A percentile compares a stretch with the other conserved stretches of the same genome.
phyloP scores from a whole-genome alignment of 331 rosid species.

The Pyrus hybrid region DNA sequence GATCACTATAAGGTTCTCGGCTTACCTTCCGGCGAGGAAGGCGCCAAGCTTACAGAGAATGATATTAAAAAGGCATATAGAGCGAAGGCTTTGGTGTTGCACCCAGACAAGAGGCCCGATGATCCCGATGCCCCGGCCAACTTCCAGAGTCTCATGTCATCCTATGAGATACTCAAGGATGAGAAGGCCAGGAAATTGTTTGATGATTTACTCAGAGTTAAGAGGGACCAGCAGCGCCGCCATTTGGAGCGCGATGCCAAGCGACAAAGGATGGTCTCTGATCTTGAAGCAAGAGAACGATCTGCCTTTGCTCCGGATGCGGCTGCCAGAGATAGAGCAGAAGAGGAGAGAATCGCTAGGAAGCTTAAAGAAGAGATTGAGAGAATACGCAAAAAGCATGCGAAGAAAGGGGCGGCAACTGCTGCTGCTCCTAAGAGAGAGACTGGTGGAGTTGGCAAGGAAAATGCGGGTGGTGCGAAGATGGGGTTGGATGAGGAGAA shows the following conservation, averaged over 20 bases:
- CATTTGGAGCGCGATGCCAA: conserved; percentile 66
- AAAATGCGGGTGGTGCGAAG: conserved; percentile 17
- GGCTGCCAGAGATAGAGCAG: conserved; percentile 38
- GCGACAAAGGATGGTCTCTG: conserved; percentile 77
- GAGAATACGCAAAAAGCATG: conserved; percentile 66
- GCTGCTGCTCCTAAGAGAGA: conserved; percentile 19
- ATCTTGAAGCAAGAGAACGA: conserved; percentile 74
- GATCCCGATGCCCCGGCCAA: conserved; percentile 70
- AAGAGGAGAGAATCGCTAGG: conserved; percentile 67
- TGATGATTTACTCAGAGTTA: conserved; percentile 66
- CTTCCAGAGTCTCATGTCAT: conserved; percentile 59
- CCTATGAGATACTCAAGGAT: conserved; percentile 78
- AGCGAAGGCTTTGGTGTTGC: conserved; percentile 65
- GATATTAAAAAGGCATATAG: conserved; percentile 70
- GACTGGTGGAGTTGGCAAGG: conserved; percentile 27
- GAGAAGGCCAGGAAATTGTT: conserved; percentile 71
- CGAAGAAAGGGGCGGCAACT: conserved; percentile 29
- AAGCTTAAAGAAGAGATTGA: conserved; percentile 73
- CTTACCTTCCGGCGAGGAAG: conserved; percentile 75
- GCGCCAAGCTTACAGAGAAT: conserved; percentile 53
- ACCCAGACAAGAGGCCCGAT: conserved; percentile 87
- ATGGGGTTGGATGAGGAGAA: conserved; percentile 46
- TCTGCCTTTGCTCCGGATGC: conserved; percentile 51
- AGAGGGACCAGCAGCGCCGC: conserved; percentile 60
- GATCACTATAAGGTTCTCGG: conserved; percentile 81